Evolutionary conservation across 495 filamentous ascomycete genomes (phyloP), one percentile per base, ranked within the genome.

Genomic region (Haplographium delicatum): DNA sequence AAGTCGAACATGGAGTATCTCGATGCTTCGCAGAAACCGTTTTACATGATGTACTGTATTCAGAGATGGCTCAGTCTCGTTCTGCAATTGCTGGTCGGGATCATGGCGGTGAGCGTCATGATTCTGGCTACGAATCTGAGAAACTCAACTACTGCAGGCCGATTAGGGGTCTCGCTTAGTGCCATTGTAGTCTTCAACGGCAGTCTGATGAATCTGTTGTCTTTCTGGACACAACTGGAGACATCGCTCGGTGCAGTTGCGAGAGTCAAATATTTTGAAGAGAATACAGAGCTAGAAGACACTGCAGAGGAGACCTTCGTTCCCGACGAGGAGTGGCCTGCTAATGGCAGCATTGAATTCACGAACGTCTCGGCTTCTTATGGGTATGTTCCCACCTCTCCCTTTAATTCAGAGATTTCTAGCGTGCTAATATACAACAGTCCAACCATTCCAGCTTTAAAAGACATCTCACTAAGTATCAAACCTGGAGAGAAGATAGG

Each of bases 131-230:
- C 39, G 52, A 64, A 38, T 5, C 24, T 50, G 25, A 5, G 39
- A 2, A 22, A 23, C n/a, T 20, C 37, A 13, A 41, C 37, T 23
- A 41, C 7, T 43, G 16, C 37, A 13, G 47, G 33, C 5, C 18
- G 35, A 18, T 26, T 41, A 4, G 47, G 47, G 9, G 37, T 35
- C 5, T n/a, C 24, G 37, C 15, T 50, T 10, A 41, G 25, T 42
- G 20, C 25, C 8, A 27, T 50, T 5, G 37, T 50, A 4, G 13
- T 4, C 5, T 90, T 84, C 59, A 90, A 89, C 84, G 89, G 77
- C 50, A 88, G 89, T 41, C 82, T 52, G 22, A 24, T 18, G 1
- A 7, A 26, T 22, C 5, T 52, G 9, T 20, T 52, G 7, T 13
- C 6, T 18, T 44, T 23, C 20, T 52, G 40, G 40, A 52, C 50